These are phyloP conservation scores for Cymbidium sinense DNA, from an alignment of 106 monocot genomes.

Conservation along the genomic window DNA sequence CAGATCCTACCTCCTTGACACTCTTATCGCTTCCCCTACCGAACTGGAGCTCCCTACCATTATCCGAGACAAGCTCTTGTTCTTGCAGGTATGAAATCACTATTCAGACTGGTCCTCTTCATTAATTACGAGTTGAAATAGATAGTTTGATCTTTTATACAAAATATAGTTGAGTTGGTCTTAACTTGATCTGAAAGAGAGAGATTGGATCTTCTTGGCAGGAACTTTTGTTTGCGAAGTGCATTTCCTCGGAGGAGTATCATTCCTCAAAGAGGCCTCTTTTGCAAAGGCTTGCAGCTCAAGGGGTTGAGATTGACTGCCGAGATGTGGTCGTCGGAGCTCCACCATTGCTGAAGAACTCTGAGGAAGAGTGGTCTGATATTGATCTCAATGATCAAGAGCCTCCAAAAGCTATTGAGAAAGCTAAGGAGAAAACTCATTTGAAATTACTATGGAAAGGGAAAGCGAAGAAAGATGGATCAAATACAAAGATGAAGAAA, in stretches of 20 bases:
- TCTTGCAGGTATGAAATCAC: conserved; percentile 59
- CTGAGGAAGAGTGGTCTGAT: conserved; percentile 57
- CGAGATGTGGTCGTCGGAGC: conserved; percentile 15
- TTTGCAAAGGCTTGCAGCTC: conserved; percentile 62
- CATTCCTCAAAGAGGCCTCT: conserved; percentile 78
- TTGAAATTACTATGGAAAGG: conserved; percentile 37
- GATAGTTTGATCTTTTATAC: background rate
- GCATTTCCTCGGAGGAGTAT: conserved; percentile 73
- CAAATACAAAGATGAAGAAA: background rate
- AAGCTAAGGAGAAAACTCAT: conserved; percentile 22
- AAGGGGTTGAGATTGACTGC: conserved; percentile 21
- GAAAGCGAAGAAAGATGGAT: conserved; percentile 28
- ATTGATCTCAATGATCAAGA: conserved; percentile 66
- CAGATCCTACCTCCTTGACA: conserved; percentile 63
- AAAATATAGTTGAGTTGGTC: background rate
- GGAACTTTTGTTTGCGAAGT: conserved; percentile 80
- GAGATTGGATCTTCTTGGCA: conserved; percentile 14
- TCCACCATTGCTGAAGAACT: conserved; percentile 1
- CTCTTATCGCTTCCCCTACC: conserved; percentile 55
- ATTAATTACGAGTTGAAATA: background rate
- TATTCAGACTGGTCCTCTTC: too few species aligned
- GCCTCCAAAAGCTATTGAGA: conserved; percentile 1
- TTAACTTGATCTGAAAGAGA: background rate
- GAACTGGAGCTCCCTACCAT: conserved; percentile 36
- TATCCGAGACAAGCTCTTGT: conserved; percentile 79